Conservation (phyloP, 768 basidiomycete species). For the Suillus variegatus region DNA sequence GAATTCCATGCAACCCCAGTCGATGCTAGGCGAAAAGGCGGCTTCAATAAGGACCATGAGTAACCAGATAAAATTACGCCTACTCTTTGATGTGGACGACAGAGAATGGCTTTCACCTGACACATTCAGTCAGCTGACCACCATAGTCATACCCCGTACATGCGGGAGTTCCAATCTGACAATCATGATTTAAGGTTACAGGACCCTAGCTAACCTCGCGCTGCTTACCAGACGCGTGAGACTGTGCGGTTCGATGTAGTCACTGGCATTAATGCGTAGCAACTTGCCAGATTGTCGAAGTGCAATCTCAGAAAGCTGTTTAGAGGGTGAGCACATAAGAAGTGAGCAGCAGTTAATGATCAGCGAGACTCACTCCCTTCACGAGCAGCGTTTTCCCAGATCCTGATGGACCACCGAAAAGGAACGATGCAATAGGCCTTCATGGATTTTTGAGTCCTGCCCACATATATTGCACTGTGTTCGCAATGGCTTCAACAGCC, state of each 20-base stretch:
- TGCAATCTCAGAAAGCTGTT: slow-evolving; percentile 40
- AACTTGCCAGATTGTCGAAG: slow-evolving; percentile 43
- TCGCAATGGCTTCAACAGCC: slow-evolving; percentile 45
- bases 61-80: not conserved
- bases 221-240: slow-evolving; percentile 37
- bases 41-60: not conserved
- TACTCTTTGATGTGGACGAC: slow-evolving; percentile 30
- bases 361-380: slow-evolving; percentile 32
- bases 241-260: slow-evolving; percentile 44
- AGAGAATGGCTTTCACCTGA: slow-evolving; percentile 41
- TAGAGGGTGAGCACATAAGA: not conserved
- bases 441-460: slow-evolving; percentile 45
- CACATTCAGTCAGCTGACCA: slow-evolving; percentile 45
- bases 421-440: slow-evolving; percentile 47
- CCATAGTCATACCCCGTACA: slow-evolving; percentile 45
- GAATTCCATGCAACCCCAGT: slow-evolving; percentile 44
- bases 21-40: slow-evolving; percentile 25
- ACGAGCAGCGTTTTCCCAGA: slow-evolving; percentile 42
- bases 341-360: not conserved
- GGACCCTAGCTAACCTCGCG: not conserved
- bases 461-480: slow-evolving; percentile 46
- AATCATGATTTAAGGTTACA: not conserved
- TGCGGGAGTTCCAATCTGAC: slow-evolving; percentile 30
- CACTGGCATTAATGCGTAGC: slow-evolving; percentile 46
- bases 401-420: slow-evolving; percentile 41